phyloP scores from a whole-genome alignment of 2,329 filamentous ascomycete species.

The Pyrenophora graminea region DNA sequence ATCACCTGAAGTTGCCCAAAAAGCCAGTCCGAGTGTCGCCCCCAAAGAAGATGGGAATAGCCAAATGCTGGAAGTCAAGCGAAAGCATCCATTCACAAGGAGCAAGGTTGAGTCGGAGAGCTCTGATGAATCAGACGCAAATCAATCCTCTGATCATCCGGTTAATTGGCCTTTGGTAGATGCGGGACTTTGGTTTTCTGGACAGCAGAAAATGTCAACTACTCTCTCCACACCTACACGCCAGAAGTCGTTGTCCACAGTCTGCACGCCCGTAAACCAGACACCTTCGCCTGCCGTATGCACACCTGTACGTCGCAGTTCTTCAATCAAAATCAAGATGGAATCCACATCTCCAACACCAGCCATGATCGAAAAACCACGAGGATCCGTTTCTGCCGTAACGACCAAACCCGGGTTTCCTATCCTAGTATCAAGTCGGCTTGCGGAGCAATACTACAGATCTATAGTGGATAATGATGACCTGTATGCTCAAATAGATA shows the following conservation, averaged over 20 bases:
- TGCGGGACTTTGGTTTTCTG: too few relatives aligned
- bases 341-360: not conserved
- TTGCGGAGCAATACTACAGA: constrained; percentile 3
- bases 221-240: not conserved
- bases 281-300: too few relatives aligned
- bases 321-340: not conserved
- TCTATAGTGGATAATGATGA: not conserved
- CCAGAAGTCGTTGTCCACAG: too few relatives aligned
- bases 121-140: not conserved
- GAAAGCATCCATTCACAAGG: not conserved
- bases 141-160: not conserved
- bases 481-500: too few relatives aligned
- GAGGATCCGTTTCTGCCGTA: not conserved
- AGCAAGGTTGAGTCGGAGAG: not conserved
- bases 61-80: too few relatives aligned
- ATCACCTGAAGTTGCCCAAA: too few relatives aligned
- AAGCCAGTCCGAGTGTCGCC: too few relatives aligned
- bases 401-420: not conserved
- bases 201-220: not conserved
- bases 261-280: too few relatives aligned
- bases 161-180: not conserved
- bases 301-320: not conserved
- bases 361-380: not conserved
- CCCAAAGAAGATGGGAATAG: too few relatives aligned
- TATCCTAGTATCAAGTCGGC: not conserved